Conservation (phyloP, 2,329 filamentous ascomycete genomes). For the Penicillium sp. region DNA sequence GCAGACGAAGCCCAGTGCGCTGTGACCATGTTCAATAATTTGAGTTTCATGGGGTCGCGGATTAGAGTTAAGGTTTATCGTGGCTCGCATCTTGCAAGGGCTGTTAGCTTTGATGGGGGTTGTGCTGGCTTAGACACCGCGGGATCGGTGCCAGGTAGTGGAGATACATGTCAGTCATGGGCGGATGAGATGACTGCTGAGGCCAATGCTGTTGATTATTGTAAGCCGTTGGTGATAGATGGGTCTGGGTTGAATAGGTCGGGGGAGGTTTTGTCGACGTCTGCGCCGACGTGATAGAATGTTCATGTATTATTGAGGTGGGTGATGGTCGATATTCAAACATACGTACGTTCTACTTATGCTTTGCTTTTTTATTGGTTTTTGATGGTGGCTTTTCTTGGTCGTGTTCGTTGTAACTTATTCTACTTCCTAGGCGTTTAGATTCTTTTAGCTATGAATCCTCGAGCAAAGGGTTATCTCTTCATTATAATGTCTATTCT, state of each 20-base stretch:
- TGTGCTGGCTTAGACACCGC: not conserved
- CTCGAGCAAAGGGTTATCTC: not conserved
- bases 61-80: conserved; percentile 38
- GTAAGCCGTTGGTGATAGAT: conserved; percentile 25
- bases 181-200: conserved; percentile 1
- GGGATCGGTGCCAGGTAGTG: not conserved
- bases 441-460: not conserved
- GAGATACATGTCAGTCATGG: not conserved
- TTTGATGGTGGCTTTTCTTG: not conserved
- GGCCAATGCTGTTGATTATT: not conserved
- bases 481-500: not conserved
- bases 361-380: not conserved
- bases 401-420: not conserved
- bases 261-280: conserved; percentile 18
- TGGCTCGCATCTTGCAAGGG: not conserved
- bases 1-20: conserved; percentile 40
- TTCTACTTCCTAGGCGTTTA: not conserved
- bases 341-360: not conserved
- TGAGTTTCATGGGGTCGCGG: conserved; percentile 33
- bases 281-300: conserved; percentile 13
- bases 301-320: conserved; percentile 13
- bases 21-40: conserved; percentile 35
- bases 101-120: not conserved
- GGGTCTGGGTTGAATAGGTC: conserved; percentile 23
- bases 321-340: not conserved